Evolutionary conservation across 179 eudicot species (phyloP).

Genomic region (Beta macrorhiza): DNA sequence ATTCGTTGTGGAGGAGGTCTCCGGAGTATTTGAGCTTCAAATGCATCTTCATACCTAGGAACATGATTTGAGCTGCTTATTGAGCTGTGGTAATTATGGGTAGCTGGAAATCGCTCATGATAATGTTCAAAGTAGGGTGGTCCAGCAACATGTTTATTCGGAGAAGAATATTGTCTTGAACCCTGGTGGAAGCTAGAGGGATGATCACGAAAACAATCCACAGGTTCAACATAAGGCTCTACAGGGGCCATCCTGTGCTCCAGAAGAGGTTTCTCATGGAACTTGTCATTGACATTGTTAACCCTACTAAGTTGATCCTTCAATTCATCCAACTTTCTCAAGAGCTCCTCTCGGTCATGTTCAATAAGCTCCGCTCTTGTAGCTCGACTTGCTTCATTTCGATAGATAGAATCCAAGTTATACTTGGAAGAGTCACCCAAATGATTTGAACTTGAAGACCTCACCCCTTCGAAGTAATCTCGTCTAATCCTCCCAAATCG

Average conservation of each 20-base stretch:
- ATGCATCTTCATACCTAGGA: slow-evolving; percentile 46
- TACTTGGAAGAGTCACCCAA: slow-evolving; percentile 45
- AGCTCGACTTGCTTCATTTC: slow-evolving; percentile 31
- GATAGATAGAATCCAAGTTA: slow-evolving; percentile 35
- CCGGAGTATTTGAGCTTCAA: slow-evolving; percentile 45
- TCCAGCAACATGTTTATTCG: slow-evolving; percentile 36
- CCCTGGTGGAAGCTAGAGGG: slow-evolving; percentile 30
- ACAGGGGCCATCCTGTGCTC: slow-evolving; percentile 38
- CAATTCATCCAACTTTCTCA: slow-evolving; percentile 79
- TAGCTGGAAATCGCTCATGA: slow-evolving; percentile 40
- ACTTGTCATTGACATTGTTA: slow-evolving; percentile 42
- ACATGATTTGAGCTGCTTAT: slow-evolving; percentile 33
- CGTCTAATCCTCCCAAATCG: slow-evolving; percentile 39
- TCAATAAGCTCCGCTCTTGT: slow-evolving; percentile 45
- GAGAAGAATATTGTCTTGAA: slow-evolving; percentile 38
- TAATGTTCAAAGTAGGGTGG: slow-evolving; percentile 45
- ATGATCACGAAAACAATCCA: slow-evolving; percentile 43
- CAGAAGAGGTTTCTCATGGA: slow-evolving; percentile 44
- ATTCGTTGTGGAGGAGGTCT: slow-evolving; percentile 47
- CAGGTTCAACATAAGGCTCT: slow-evolving; percentile 43
- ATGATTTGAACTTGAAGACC: slow-evolving; percentile 38
- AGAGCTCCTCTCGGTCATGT: slow-evolving; percentile 64
- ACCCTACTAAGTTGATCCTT: slow-evolving; percentile 62
- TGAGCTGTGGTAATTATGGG: slow-evolving; percentile 39
- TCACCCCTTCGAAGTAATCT: slow-evolving; percentile 40